A percentile compares a stretch with the other conserved stretches of the same genome.
Conservation (phyloP, 257 asterid species). For the Knoxia roxburghii region DNA sequence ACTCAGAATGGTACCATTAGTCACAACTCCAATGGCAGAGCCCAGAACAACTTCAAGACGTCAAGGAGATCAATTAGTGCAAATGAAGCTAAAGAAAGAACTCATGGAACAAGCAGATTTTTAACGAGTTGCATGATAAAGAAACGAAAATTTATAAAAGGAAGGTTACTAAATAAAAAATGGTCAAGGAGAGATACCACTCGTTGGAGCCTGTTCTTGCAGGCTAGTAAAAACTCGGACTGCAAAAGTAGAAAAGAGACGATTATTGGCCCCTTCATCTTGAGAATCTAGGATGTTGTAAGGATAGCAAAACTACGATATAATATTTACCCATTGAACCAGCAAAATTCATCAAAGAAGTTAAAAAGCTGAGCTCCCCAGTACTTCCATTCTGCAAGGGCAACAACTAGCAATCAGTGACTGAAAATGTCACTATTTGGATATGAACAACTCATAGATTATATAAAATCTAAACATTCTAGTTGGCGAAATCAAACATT, state of each 20-base stretch:
- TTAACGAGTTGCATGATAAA: neutral
- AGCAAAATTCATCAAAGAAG: conserved; percentile 77
- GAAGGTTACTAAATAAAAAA: neutral
- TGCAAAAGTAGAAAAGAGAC: conserved; percentile 32
- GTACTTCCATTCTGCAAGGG: conserved; percentile 79
- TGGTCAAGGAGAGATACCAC: conserved; percentile 50
- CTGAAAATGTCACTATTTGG: neutral
- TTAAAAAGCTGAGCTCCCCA: conserved; percentile 91
- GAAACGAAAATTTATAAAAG: neutral
- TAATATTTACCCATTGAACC: conserved; percentile 81
- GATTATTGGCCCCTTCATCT: conserved; percentile 6
- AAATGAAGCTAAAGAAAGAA: neutral
- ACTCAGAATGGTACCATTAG: conserved; percentile 80
- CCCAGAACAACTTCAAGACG: conserved; percentile 64
- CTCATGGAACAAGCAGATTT: neutral
- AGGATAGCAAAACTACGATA: neutral
- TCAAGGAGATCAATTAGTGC: conserved; percentile 14
- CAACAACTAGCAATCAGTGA: conserved; percentile 20
- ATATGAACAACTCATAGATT: neutral
- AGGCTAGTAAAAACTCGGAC: conserved; percentile 93
- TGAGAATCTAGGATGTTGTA: neutral
- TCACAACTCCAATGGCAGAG: conserved; percentile 65
- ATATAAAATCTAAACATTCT: neutral
- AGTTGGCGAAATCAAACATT: neutral
- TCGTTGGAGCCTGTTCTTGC: conserved; percentile 88